A percentile compares a stretch with the other conserved stretches of the same genome.
phyloP scores from a whole-genome alignment of 305 asterid species.

The Fraxinus angustifolia region DNA sequence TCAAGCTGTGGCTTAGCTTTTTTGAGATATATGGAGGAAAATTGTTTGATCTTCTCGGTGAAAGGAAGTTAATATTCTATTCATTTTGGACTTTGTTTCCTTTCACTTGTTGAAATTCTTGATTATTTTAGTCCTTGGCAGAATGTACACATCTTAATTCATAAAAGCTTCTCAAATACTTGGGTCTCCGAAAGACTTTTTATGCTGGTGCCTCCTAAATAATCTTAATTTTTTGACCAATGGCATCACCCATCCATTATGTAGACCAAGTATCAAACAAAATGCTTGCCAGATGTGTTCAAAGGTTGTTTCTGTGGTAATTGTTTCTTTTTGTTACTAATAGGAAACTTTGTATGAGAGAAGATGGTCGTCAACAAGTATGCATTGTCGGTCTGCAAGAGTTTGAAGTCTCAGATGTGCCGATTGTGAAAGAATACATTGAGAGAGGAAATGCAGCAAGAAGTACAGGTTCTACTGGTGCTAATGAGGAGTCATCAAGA shows the following conservation, averaged over 20 bases:
- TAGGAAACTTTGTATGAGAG: constrained; percentile 97
- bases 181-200: neutral
- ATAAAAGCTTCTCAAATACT: constrained; percentile 3
- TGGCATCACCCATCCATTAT: neutral
- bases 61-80: constrained; percentile 70
- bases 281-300: neutral
- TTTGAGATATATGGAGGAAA: constrained; percentile 95
- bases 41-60: constrained; percentile 91
- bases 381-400: constrained; percentile 99
- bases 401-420: constrained; percentile 97
- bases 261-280: neutral
- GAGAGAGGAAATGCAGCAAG: constrained; percentile 93
- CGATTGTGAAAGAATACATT: constrained; percentile 86
- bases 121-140: constrained; percentile 5
- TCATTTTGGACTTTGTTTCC: constrained; percentile 20
- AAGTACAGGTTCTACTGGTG: constrained; percentile 99
- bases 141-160: neutral
- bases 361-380: constrained; percentile 96
- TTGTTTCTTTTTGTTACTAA: constrained; percentile 13
- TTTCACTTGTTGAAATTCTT: constrained; percentile 16
- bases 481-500: constrained; percentile 97
- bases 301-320: constrained; percentile 4
- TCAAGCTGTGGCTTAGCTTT: constrained; percentile 97
- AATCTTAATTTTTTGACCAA: neutral
- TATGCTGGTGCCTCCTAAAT: neutral